These are phyloP conservation scores for Allomyces macrogynus DNA, from an alignment of 192 early-diverging fungal species.

Conservation along the genomic window DNA sequence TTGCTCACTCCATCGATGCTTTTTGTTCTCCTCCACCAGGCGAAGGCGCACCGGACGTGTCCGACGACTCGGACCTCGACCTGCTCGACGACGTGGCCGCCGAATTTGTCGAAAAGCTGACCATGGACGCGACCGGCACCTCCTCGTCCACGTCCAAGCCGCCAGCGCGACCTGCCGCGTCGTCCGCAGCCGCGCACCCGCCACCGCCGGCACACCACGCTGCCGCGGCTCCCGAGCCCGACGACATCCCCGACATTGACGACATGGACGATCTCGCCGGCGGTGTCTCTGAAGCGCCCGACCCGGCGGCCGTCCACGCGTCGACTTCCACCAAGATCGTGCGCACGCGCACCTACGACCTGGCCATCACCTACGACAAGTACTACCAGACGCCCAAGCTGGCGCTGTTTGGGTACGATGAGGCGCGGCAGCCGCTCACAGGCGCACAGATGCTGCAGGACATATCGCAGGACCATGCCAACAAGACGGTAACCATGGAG, in stretches of 20 bases:
- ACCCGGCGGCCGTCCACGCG: neutral
- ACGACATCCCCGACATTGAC: constrained; percentile 11
- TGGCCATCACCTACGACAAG: constrained; percentile 99
- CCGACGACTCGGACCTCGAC: neutral
- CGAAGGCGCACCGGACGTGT: neutral
- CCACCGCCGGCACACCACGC: neutral
- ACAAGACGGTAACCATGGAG: constrained; percentile 98
- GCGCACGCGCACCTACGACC: constrained; percentile 84
- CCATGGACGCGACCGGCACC: neutral
- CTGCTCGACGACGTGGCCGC: constrained; percentile 1
- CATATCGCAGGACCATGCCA: constrained; percentile 93
- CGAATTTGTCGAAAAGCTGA: constrained; percentile 4
- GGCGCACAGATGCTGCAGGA: constrained; percentile 89
- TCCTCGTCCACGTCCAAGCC: neutral
- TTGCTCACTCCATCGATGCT: no score
- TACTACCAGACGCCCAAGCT: constrained; percentile 97
- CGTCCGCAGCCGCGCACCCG: no score
- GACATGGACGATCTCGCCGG: constrained; percentile 35
- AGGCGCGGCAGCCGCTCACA: constrained; percentile 63
- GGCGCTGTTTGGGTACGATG: constrained; percentile 94
- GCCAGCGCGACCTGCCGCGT: neutral
- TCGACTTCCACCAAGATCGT: constrained; percentile 36
- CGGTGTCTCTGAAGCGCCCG: constrained; percentile 13
- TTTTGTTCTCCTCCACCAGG: no score
- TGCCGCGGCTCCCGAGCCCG: neutral